Percentiles rank a stretch among this genome's conserved stretches.
Conservation (phyloP, 1,139 yeast genomes). For the Diutina mesorugosa region DNA sequence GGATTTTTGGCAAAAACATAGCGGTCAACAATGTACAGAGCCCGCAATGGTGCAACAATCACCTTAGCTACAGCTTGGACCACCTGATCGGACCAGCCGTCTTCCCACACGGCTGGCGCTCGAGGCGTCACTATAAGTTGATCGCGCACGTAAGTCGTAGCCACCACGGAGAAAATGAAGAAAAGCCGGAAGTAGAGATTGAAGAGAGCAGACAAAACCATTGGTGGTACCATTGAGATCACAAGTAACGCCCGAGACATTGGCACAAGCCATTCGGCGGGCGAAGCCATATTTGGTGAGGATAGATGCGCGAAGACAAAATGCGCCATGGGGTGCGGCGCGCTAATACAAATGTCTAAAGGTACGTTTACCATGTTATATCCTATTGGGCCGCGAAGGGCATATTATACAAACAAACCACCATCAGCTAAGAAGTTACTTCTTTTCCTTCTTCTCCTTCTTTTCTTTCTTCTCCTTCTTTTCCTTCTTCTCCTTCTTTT, state of each 20-base stretch:
- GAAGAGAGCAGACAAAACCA: not conserved
- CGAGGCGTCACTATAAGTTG: not conserved
- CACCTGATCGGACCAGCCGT: not conserved
- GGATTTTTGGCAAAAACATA: not conserved
- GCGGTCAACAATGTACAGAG: not conserved
- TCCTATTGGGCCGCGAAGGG: not conserved
- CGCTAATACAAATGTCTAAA: too few relatives aligned
- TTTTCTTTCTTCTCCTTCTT: constrained; percentile 36
- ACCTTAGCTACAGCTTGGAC: not conserved
- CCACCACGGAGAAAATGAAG: not conserved
- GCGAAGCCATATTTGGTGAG: not conserved
- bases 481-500: constrained; percentile 55
- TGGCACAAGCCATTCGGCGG: not conserved
- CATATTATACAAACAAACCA: not conserved
- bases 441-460: constrained; percentile 23
- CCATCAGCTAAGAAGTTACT: constrained; percentile 8
- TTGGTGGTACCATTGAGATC: not conserved
- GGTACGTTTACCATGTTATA: not conserved
- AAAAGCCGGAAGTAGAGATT: not conserved
- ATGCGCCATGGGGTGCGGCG: not conserved
- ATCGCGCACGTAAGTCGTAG: not conserved
- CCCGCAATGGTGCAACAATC: not conserved
- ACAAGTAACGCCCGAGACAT: not conserved
- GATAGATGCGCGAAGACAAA: not conserved
- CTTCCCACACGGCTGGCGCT: not conserved